Base-by-base conservation (phyloP, 1,139 yeast genomes). In the Lodderomyces margitis region DNA sequence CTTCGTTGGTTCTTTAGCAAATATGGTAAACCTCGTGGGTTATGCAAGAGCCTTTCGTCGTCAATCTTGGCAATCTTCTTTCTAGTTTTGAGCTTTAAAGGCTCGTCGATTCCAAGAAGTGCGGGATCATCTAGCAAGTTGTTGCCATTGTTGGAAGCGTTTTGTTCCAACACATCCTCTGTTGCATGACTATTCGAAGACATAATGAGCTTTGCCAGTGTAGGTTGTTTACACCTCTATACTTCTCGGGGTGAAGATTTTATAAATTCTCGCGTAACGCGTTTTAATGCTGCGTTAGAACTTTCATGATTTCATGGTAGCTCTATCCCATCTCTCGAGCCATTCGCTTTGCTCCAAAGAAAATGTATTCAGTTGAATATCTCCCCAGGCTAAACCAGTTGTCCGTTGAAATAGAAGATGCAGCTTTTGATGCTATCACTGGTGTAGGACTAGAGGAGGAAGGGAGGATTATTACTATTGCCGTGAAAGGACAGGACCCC, bases 1-100 rank as follows among this genome's bases (percentile, higher is more conserved):
- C 70, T 62, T 15, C 57, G 58, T 39, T 68, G 64, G 50, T 74
- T 68, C 42, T 67, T 64, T 34, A 68, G 56, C 23, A 80, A 51
- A 48, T 72, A 70, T 11, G 74, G 71, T 38, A 81, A 54, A 0
- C 86, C 86, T 20, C 67, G 66, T 14, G 55, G 54, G 7, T 58
- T 59, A 17, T 30, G 19, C 42, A 78, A 58, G 16, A 81, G 59
- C 41, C 78, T 65, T 21, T 75, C 78, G 40, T 76, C 73, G 33
- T 78, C 79, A 27, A 80, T 55, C 46, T 68, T 74, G 17, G 78
- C 70, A 5, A 64, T 52, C 43, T 65, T 63, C 23, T 17, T 37
- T 14, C 32, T 37, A 58, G 55, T 31, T 69, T 49, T 34, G 59
- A 59, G 15, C 63, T 57, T 24, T 68, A 50, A 71, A 43, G 68